Evolutionary conservation across 2,329 filamentous ascomycete species (phyloP), one percentile per base, ranked within the genome.

Genomic region (Sarocladiaceae sp.): DNA sequence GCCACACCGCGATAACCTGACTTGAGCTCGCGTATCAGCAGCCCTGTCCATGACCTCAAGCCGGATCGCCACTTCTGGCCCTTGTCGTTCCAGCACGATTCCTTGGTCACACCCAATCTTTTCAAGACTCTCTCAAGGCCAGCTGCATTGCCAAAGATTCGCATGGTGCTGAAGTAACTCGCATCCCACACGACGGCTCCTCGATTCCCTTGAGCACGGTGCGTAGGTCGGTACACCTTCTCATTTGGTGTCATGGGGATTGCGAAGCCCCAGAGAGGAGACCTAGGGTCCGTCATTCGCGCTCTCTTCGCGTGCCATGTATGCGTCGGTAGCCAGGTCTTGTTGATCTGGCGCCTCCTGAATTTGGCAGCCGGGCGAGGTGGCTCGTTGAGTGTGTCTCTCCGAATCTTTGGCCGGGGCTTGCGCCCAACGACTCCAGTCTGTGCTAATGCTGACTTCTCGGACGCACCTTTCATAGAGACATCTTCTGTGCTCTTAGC

Each of bases 241-340:
- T 88, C 83, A 21, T 85, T 94, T 0, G 91, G 88, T 4, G 86
- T 88, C 50, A 95, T 62, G 0, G 90, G 88, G 19, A 97, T 69
- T 1, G 88, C 80, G 62, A 96, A 95, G 32, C 89, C 78, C 93
- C 93, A 98, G n/a, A 93, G 65, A 3, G 88, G 84, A 34, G 84
- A 75, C 40, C 78, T 82, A 0, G 87, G 84, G 6, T 79, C 74
- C 1, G 89, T 89, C 86, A 98, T 94, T 48, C 78, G 85, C 18
- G 93, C 88, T 48, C 93, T 74, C 63, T 98, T 98, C 2, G 91
- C 83, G 64, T 95, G 90, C 77, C 86, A 98, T 51, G 94, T 67
- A 62, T 98, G 93, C 6, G 93, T 97, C 0, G 93, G 93, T 13
- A 98, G 71, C 88, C 91, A 96, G 3, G 86, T 89, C 69, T 97